These are phyloP conservation scores for Fusarium nematophilum DNA, from an alignment of 2,329 filamentous ascomycete genomes.

Conservation along the genomic window DNA sequence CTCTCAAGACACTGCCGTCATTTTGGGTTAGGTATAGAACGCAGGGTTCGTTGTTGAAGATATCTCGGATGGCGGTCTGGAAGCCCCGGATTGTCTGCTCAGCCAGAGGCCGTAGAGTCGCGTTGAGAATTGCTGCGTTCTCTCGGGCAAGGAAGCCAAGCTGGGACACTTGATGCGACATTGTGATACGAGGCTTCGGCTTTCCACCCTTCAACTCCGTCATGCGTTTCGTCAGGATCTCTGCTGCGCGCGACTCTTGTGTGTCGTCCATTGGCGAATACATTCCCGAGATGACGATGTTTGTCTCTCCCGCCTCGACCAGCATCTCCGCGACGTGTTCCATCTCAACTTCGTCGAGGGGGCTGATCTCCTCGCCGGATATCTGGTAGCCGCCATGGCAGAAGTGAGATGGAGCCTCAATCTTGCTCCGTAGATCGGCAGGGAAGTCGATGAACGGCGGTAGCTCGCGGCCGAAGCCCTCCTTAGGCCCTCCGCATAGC, in stretches of 20 bases:
- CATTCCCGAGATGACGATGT: constrained; percentile 66
- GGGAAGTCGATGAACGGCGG: constrained; percentile 63
- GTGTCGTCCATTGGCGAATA: constrained; percentile 68
- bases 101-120: constrained; percentile 60
- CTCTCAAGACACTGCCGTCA: constrained; percentile 59
- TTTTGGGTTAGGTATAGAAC: constrained; percentile 62
- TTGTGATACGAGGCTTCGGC: too few species aligned
- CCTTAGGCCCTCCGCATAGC: constrained; percentile 3
- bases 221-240: constrained; percentile 50
- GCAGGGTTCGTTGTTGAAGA: constrained; percentile 52
- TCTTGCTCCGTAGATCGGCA: constrained; percentile 45
- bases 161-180: constrained; percentile 49
- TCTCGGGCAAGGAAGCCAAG: constrained; percentile 60
- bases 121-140: constrained; percentile 65
- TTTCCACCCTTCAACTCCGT: too few species aligned
- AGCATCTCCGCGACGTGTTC: constrained; percentile 9
- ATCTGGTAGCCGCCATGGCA: constrained; percentile 40
- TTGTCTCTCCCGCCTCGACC: constrained; percentile 20
- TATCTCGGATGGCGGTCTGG: constrained; percentile 54
- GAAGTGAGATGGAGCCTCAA: constrained; percentile 12
- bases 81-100: constrained; percentile 59
- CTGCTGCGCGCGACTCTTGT: constrained; percentile 54
- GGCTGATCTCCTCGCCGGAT: constrained; percentile 52
- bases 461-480: constrained; percentile 52
- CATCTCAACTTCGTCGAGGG: constrained; percentile 20